Percentiles rank a stretch among this genome's conserved stretches.
phyloP scores from a whole-genome alignment of 1,284 basidiomycete genomes.

The Peniophora sp. region DNA sequence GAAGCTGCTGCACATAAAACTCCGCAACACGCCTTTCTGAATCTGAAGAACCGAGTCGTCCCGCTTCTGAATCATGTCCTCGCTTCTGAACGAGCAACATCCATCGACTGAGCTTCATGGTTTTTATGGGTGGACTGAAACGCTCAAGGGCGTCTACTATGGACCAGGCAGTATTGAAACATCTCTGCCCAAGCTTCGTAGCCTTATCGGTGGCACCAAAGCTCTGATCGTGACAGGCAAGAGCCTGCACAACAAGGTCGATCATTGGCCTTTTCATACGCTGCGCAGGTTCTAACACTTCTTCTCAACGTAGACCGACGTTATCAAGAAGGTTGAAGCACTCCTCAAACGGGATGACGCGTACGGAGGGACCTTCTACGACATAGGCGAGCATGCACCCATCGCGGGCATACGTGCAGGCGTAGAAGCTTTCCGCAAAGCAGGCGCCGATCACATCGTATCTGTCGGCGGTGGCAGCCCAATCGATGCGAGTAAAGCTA shows the following conservation, averaged over 20 bases:
- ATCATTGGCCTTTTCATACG: background rate
- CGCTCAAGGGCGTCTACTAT: constrained; percentile 58
- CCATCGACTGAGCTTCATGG: constrained; percentile 27
- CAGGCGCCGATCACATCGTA: constrained; percentile 59
- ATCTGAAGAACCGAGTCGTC: no score
- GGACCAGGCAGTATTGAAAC: constrained; percentile 55
- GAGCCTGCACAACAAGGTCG: constrained; percentile 57
- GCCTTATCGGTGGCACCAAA: constrained; percentile 46
- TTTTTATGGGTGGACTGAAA: constrained; percentile 55
- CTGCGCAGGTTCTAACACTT: background rate
- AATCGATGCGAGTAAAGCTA: constrained; percentile 69
- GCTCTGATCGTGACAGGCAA: constrained; percentile 67
- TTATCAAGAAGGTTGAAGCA: constrained; percentile 50
- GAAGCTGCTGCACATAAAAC: no score
- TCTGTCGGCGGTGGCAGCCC: constrained; percentile 77
- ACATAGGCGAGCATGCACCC: constrained; percentile 74
- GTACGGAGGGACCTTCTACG: constrained; percentile 61
- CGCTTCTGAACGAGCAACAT: constrained; percentile 4
- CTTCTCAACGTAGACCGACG: constrained; percentile 44
- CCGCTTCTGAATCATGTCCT: background rate
- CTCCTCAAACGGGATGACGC: constrained; percentile 48
- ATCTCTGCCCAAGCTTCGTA: constrained; percentile 55
- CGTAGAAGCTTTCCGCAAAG: constrained; percentile 45
- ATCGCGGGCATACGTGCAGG: constrained; percentile 63
- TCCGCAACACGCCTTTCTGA: no score